Conservation (phyloP, 2,329 filamentous ascomycete species). For the Trichoderma semiorbis region DNA sequence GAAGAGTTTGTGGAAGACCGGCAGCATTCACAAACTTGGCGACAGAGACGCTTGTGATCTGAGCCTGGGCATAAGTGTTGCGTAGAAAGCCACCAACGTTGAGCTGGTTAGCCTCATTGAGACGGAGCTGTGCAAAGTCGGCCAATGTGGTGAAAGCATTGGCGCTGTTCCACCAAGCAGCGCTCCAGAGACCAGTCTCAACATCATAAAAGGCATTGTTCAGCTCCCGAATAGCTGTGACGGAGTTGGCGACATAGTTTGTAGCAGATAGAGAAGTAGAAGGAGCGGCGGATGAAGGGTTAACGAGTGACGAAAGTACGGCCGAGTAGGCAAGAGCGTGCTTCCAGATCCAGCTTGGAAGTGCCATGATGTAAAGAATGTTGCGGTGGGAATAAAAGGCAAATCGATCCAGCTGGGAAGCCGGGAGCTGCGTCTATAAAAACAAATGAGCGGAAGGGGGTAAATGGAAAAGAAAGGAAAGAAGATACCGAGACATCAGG, state of each 20-base stretch:
- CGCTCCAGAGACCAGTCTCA: slow-evolving; percentile 59
- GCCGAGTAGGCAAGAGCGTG: slow-evolving; percentile 10
- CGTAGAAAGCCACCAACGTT: slow-evolving; percentile 40
- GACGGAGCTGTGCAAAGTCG: slow-evolving; percentile 45
- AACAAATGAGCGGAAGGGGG: background rate
- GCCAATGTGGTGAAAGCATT: slow-evolving; percentile 62
- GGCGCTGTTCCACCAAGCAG: slow-evolving; percentile 70
- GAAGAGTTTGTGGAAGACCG: slow-evolving; percentile 33
- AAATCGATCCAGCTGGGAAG: slow-evolving; percentile 8
- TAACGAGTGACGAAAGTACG: slow-evolving; percentile 3
- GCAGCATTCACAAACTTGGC: slow-evolving; percentile 36
- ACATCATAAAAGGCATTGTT: slow-evolving; percentile 59
- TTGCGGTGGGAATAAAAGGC: background rate
- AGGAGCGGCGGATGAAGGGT: slow-evolving; percentile 3
- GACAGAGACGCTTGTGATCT: slow-evolving; percentile 37
- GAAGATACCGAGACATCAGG: background rate
- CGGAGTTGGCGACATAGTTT: slow-evolving; percentile 10
- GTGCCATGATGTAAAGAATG: slow-evolving; percentile 13
- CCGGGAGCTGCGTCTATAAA: slow-evolving; percentile 2
- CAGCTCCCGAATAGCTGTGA: slow-evolving; percentile 34
- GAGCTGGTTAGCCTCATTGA: slow-evolving; percentile 34
- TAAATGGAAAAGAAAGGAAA: background rate
- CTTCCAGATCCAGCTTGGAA: slow-evolving; percentile 18
- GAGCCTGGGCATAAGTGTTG: slow-evolving; percentile 46
- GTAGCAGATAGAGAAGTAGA: slow-evolving; percentile 6